phyloP scores from a whole-genome alignment of 2,329 filamentous ascomycete species.

The Calonectria henricotiae region DNA sequence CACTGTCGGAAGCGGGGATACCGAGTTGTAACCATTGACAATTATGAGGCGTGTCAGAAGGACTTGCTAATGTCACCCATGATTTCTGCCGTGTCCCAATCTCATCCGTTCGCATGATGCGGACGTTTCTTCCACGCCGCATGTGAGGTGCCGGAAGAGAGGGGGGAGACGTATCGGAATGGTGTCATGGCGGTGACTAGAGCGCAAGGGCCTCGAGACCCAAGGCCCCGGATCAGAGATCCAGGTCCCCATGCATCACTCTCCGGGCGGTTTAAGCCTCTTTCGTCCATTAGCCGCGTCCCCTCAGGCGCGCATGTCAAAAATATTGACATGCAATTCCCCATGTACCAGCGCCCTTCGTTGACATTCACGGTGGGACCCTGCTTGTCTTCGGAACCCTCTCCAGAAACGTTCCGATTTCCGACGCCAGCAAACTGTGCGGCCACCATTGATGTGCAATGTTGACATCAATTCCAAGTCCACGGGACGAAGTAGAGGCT shows the following conservation, averaged over 20 bases:
- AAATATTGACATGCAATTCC: not conserved
- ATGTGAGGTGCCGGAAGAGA: not conserved
- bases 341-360: conserved; percentile 19
- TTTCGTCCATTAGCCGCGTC: not conserved
- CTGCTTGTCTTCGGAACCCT: not conserved
- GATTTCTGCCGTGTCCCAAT: not conserved
- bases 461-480: not conserved
- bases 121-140: not conserved
- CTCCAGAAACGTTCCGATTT: not conserved
- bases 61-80: too few species aligned
- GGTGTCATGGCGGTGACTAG: too few species aligned
- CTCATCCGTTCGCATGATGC: not conserved
- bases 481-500: too few species aligned
- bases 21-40: not conserved
- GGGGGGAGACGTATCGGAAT: too few species aligned
- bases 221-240: not conserved
- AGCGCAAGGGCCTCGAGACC: not conserved
- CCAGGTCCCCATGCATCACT: not conserved
- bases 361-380: conserved; percentile 19
- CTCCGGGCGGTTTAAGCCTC: not conserved
- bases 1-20: conserved; percentile 7
- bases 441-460: not conserved
- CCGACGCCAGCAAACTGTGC: not conserved
- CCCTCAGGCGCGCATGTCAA: conserved; percentile 35
- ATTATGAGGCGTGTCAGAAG: not conserved